Conservation (phyloP, 768 basidiomycete species). For the Tricholoma matsutake region DNA sequence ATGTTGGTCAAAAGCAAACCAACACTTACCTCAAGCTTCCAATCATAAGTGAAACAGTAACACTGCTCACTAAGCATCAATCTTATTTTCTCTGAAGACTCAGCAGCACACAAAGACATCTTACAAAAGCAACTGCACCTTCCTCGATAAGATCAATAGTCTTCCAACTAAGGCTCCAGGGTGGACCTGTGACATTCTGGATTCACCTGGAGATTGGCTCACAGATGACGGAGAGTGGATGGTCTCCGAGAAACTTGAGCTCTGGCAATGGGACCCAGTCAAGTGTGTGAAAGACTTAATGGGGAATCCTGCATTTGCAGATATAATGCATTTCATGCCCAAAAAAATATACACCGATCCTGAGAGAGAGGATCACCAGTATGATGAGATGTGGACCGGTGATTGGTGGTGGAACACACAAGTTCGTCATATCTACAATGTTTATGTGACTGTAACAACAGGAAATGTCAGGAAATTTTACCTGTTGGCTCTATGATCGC, state of each 20-base stretch:
- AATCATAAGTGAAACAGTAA: conserved; percentile 15
- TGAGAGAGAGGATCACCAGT: not conserved
- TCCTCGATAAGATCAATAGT: conserved; percentile 1
- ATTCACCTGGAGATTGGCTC: not conserved
- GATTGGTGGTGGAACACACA: conserved; percentile 19
- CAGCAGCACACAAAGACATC: conserved; percentile 1
- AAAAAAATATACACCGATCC: not conserved
- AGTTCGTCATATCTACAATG: conserved; percentile 2
- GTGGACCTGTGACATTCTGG: not conserved
- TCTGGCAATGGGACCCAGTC: not conserved
- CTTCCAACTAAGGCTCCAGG: not conserved
- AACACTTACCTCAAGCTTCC: conserved; percentile 27
- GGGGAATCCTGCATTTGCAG: not conserved
- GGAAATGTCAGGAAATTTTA: conserved; percentile 18
- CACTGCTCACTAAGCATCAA: not conserved
- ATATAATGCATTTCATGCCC: not conserved
- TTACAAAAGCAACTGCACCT: not conserved
- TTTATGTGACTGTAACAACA: not conserved
- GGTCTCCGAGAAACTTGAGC: not conserved
- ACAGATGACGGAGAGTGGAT: not conserved
- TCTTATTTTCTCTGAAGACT: not conserved
- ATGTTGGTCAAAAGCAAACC: conserved; percentile 22
- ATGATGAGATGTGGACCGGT: conserved; percentile 13
- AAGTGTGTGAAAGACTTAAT: not conserved
- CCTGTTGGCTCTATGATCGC: conserved; percentile 6